phyloP scores from a whole-genome alignment of 1,284 basidiomycete genomes.

The Boletus chippewaensis region DNA sequence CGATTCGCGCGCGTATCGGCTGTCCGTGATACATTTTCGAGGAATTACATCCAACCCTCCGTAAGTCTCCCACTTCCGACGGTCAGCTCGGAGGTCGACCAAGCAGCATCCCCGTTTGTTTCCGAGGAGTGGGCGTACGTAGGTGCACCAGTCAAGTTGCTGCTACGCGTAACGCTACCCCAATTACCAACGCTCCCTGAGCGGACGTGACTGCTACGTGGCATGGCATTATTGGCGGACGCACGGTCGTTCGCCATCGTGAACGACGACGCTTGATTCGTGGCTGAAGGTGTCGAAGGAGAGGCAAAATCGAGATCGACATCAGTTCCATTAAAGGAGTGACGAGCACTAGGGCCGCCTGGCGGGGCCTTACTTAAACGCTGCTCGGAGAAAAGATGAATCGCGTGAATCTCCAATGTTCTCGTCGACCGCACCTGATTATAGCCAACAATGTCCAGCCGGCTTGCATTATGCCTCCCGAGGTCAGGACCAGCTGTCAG shows the following conservation, averaged over 20 bases:
- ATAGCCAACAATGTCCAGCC: constrained; percentile 65
- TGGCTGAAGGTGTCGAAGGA: constrained; percentile 41
- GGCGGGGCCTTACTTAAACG: constrained; percentile 47
- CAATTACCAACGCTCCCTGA: constrained; percentile 75
- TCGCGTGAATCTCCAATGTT: constrained; percentile 5
- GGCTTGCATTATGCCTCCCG: constrained; percentile 61
- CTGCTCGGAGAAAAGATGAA: constrained; percentile 28
- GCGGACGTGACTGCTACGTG: constrained; percentile 61
- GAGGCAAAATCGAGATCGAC: constrained; percentile 50
- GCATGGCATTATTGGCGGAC: constrained; percentile 23
- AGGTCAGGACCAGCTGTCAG: constrained; percentile 78
- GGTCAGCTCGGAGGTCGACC: constrained; percentile 58
- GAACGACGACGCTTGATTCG: constrained; percentile 38
- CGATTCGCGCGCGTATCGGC: constrained; percentile 3
- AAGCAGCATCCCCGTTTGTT: constrained; percentile 56
- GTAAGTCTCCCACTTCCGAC: constrained; percentile 50
- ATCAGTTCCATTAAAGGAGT: constrained; percentile 68
- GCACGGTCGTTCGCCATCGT: constrained; percentile 38
- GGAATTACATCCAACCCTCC: constrained; percentile 43
- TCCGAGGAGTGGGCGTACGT: constrained; percentile 51
- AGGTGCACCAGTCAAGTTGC: constrained; percentile 41
- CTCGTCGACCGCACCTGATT: constrained; percentile 46
- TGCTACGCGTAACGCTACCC: constrained; percentile 53
- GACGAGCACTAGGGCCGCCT: constrained; percentile 52
- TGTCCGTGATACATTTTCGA: constrained; percentile 8